Base-by-base conservation (phyloP, 208 protist species). In the Zelonia costaricensis region DNA sequence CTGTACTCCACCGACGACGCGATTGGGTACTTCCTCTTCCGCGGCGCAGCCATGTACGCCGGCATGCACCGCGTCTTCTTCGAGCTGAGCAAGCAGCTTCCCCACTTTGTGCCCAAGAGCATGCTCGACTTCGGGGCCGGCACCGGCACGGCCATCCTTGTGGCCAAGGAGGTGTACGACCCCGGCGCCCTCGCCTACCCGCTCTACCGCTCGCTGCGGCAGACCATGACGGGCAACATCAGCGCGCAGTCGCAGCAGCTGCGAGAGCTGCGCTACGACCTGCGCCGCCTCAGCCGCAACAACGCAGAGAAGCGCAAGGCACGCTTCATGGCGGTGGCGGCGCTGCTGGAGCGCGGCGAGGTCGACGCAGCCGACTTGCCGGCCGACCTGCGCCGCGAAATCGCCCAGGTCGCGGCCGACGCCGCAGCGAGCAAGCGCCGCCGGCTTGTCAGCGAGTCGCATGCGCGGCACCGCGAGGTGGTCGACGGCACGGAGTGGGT, bases 81-180 rank as follows among this genome's bases (percentile, higher is more conserved):
- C 63, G 89, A 95, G 59, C 69, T 95, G 25, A 88, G 82, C 55
- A 95, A 95, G 69, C 80, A 84, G 68, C 64, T 95, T 44, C 89
- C 89, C 43, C 84, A 91, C 61, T 95, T 95, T 58, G 84, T 92
- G 51, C 89, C 89, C 16, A 91, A 89, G 59, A 91, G 81, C 12
- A 90, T 95, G 84, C 65, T 95, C 9, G 89, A 95, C 77, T 95
- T 92, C 52, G 89, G 89, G 16, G 70, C 86, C 35, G 89, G 89
- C 65, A 95, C 89, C 30, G 89, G 89, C 15, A 91, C 86, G 23
- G 75, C 89, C 22, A 88, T 91, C 47, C 70, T 95, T 16, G 89
- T 88, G 3, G 84, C 86, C 36, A 95, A 95, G 76, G 85, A 95
- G 71, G 86, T 93, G 58, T 95, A 91, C 71, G 89, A 95, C 74